phyloP scores from a whole-genome alignment of 305 asterid genomes.

The Fraxinus floribunda region DNA sequence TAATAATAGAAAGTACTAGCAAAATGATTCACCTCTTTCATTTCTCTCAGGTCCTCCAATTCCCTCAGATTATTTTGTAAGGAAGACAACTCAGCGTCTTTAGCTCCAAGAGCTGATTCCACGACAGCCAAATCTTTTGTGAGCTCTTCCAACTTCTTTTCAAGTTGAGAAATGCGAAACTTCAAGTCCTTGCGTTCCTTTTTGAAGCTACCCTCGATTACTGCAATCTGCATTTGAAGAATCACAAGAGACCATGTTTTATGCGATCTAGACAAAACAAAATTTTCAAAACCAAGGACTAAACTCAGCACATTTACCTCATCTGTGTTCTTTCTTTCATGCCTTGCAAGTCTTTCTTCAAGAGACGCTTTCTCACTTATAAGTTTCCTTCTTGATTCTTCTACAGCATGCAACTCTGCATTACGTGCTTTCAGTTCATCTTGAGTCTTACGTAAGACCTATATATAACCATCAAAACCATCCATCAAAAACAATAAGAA shows the following conservation, averaged over 20 bases:
- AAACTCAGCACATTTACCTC: constrained; percentile 43
- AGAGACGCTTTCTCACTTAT: constrained; percentile 60
- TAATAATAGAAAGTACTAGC: constrained; percentile 16
- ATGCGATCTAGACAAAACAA: constrained; percentile 10
- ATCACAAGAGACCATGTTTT: constrained; percentile 13
- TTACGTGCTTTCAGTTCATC: constrained; percentile 71
- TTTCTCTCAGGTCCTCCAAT: constrained; percentile 88
- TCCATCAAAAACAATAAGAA: not conserved
- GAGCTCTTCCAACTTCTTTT: constrained; percentile 67
- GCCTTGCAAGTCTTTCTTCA: constrained; percentile 61
- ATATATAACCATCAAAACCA: constrained; percentile 12
- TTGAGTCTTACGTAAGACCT: constrained; percentile 76
- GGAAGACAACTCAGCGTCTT: constrained; percentile 57
- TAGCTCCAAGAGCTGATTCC: constrained; percentile 54
- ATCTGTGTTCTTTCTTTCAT: constrained; percentile 58
- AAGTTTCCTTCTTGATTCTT: constrained; percentile 73
- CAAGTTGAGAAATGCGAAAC: constrained; percentile 65
- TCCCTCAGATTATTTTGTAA: constrained; percentile 79
- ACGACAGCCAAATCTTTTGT: constrained; percentile 46
- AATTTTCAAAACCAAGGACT: constrained; percentile 20
- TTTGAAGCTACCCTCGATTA: constrained; percentile 54
- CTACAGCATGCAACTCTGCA: constrained; percentile 61
- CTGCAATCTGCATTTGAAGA: constrained; percentile 49
- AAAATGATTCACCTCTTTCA: constrained; percentile 73
- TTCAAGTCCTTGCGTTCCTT: constrained; percentile 61